Percentiles rank a stretch among this genome's conserved stretches.
phyloP scores from a whole-genome alignment of 2,329 filamentous ascomycete genomes.

The Endoconidiophora polonica region DNA sequence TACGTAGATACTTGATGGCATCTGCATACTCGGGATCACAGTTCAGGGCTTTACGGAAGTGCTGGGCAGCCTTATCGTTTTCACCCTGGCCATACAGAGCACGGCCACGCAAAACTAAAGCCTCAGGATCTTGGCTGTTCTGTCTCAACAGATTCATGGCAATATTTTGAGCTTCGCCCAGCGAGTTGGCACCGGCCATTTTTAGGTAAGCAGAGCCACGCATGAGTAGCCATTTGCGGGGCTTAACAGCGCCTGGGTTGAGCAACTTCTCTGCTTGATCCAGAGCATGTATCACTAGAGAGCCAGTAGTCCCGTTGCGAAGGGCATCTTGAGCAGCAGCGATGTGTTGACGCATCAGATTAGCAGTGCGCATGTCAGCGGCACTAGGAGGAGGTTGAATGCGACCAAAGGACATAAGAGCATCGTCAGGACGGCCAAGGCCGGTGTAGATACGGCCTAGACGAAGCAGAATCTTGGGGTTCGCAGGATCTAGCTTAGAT shows the following conservation, averaged over 20 bases:
- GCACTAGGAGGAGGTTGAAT: constrained; percentile 67
- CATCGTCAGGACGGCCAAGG: constrained; percentile 73
- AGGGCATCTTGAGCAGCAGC: constrained; percentile 64
- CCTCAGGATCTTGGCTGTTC: constrained; percentile 88
- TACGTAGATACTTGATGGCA: constrained; percentile 73
- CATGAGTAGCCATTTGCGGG: constrained; percentile 88
- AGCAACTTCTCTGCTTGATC: constrained; percentile 77
- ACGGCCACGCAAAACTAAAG: constrained; percentile 72
- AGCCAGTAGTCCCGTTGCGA: constrained; percentile 58
- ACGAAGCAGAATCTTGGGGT: constrained; percentile 74
- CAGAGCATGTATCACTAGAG: constrained; percentile 81
- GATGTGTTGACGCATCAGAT: constrained; percentile 71
- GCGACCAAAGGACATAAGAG: constrained; percentile 62
- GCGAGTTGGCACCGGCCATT: constrained; percentile 76
- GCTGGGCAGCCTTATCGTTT: constrained; percentile 83
- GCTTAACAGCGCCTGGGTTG: constrained; percentile 57
- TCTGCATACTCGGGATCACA: constrained; percentile 85
- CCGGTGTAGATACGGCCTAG: constrained; percentile 80
- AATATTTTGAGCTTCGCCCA: constrained; percentile 84
- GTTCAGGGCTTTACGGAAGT: constrained; percentile 75
- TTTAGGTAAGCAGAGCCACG: constrained; percentile 81
- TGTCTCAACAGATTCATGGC: constrained; percentile 72
- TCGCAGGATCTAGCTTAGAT: constrained; percentile 67
- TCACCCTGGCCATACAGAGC: constrained; percentile 84
- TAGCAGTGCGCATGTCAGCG: constrained; percentile 71